Conservation (phyloP, 2,329 filamentous ascomycete genomes). For the Colletotrichum melonis region DNA sequence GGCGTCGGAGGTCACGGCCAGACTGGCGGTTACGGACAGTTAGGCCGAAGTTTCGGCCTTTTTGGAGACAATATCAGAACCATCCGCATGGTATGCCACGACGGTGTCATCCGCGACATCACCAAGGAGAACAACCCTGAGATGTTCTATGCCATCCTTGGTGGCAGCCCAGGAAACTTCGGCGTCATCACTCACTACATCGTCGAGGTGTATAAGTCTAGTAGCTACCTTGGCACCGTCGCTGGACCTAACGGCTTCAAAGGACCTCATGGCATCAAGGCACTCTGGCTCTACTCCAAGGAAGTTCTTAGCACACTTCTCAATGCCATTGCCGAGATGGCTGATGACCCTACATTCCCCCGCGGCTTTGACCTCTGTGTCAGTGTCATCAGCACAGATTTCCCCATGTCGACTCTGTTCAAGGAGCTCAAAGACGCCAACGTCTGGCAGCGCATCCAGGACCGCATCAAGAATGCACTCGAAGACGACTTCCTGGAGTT, state of each 20-base stretch:
- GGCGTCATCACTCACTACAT: constrained; percentile 68
- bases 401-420: constrained; percentile 49
- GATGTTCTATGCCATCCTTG: constrained; percentile 68
- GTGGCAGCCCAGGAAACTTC: constrained; percentile 69
- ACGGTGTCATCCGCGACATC: constrained; percentile 57
- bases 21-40: constrained; percentile 59
- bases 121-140: constrained; percentile 62
- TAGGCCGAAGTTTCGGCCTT: constrained; percentile 62
- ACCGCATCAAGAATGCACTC: constrained; percentile 48
- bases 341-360: constrained; percentile 54
- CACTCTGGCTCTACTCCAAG: constrained; percentile 52
- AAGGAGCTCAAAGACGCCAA: constrained; percentile 46
- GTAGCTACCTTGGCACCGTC: constrained; percentile 12
- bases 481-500: constrained; percentile 50
- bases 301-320: constrained; percentile 51
- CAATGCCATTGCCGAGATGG: constrained; percentile 54
- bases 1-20: constrained; percentile 60
- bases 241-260: constrained; percentile 29
- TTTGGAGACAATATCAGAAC: constrained; percentile 64
- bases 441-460: constrained; percentile 38
- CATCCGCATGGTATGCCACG: constrained; percentile 58
- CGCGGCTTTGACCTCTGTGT: constrained; percentile 60
- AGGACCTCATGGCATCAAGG: constrained; percentile 55
- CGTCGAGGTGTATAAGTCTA: constrained; percentile 50
- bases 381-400: constrained; percentile 56